phyloP scores from a whole-genome alignment of 2,329 filamentous ascomycete species.

The Cercospora beticola region DNA sequence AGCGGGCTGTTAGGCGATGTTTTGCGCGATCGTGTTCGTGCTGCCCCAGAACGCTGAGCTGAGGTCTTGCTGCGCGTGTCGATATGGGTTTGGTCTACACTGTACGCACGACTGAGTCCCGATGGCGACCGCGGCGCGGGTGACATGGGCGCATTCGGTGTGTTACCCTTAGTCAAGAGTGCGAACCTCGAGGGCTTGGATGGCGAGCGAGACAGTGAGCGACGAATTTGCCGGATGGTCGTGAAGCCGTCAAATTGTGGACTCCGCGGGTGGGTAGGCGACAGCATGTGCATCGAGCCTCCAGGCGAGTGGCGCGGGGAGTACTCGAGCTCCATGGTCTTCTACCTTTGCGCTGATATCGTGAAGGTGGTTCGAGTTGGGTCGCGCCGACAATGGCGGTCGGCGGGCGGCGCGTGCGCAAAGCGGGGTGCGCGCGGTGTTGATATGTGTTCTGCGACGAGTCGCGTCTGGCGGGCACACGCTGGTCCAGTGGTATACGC shows the following conservation, averaged over 20 bases:
- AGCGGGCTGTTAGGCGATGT: slow-evolving; percentile 78
- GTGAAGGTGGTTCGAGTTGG: background rate
- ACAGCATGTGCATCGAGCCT: slow-evolving; percentile 81
- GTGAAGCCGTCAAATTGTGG: slow-evolving; percentile 75
- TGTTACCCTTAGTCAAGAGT: slow-evolving; percentile 56
- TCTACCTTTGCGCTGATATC: slow-evolving; percentile 4
- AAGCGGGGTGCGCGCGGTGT: slow-evolving; percentile 7
- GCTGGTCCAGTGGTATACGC: background rate
- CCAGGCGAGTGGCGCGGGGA: slow-evolving; percentile 56
- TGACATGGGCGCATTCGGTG: slow-evolving; percentile 37
- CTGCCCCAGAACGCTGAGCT: slow-evolving; percentile 27
- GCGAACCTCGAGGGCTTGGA: slow-evolving; percentile 71
- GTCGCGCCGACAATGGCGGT: slow-evolving; percentile 10
- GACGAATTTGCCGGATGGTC: slow-evolving; percentile 77
- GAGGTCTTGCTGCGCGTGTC: slow-evolving; percentile 50
- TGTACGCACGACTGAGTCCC: slow-evolving; percentile 47
- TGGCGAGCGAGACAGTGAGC: slow-evolving; percentile 89
- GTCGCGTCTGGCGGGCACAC: background rate
- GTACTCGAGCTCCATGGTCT: slow-evolving; percentile 51
- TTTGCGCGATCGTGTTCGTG: slow-evolving; percentile 57
- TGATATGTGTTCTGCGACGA: slow-evolving; percentile 1
- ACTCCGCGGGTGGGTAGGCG: slow-evolving; percentile 60
- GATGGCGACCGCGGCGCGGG: slow-evolving; percentile 42
- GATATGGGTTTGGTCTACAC: slow-evolving; percentile 37
- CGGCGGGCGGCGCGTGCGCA: slow-evolving; percentile 8